Evolutionary conservation across 2,329 filamentous ascomycete genomes (phyloP).

Genomic region (Cadophora sp.): DNA sequence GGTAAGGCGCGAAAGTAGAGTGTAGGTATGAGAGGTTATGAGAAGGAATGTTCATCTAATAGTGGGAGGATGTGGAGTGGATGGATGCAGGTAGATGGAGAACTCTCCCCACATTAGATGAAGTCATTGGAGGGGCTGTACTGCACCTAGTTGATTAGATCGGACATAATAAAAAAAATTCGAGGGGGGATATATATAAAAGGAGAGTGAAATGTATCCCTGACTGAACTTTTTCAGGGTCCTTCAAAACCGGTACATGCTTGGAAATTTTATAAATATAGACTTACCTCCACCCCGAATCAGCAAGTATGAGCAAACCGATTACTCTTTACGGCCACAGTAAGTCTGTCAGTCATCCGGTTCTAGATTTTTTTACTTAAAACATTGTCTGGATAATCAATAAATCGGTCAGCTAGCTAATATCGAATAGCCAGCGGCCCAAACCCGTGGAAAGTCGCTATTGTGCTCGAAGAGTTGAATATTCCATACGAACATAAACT

Average conservation of each 20-base stretch:
- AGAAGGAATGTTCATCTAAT: background rate
- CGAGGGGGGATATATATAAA: background rate
- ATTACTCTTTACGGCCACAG: conserved; percentile 25
- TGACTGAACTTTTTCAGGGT: too few species aligned
- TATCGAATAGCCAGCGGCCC: conserved; percentile 22
- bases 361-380: too few species aligned
- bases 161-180: too few species aligned
- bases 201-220: background rate
- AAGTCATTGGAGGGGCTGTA: background rate
- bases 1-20: too few species aligned
- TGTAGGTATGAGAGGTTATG: too few species aligned
- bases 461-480: conserved; percentile 53
- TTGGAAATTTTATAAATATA: background rate
- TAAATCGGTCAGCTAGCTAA: background rate
- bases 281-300: background rate
- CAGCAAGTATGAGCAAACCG: conserved; percentile 23
- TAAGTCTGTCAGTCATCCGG: background rate
- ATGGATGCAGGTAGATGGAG: background rate
- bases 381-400: too few species aligned
- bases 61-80: background rate
- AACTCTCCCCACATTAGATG: background rate
- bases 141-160: too few species aligned
- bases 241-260: too few species aligned
- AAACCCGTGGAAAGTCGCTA: conserved; percentile 49
- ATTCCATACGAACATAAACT: conserved; percentile 49